Evolutionary conservation across 176 grass and related monocot genomes (phyloP).

Genomic region (Carex pumila): DNA sequence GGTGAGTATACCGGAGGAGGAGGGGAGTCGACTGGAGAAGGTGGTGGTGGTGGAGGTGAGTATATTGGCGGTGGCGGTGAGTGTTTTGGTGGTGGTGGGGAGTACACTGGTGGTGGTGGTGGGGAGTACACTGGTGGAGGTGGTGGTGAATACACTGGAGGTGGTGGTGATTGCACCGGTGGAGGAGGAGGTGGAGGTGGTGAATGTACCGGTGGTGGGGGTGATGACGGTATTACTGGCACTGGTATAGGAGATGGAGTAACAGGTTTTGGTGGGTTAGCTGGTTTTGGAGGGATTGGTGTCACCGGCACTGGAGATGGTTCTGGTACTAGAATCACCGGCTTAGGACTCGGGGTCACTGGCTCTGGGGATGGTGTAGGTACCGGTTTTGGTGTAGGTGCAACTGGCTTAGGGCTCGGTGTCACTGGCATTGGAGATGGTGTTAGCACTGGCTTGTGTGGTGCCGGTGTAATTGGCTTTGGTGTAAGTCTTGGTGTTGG

Average conservation of each 20-base stretch:
- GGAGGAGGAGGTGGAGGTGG: not conserved
- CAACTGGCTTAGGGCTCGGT: not conserved
- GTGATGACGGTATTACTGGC: not conserved
- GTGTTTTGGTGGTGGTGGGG: not conserved
- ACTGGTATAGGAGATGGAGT: not conserved
- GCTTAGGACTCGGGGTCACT: not conserved
- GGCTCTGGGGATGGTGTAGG: not conserved
- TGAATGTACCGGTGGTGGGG: not conserved
- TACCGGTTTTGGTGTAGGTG: not conserved
- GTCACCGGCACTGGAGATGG: not conserved
- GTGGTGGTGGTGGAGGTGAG: not conserved
- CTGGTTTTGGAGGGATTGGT: not conserved
- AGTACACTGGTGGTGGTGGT: not conserved
- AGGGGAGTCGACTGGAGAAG: not conserved
- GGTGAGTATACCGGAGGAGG: not conserved
- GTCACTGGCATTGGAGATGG: not conserved
- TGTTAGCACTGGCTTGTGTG: not conserved
- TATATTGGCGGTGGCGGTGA: not conserved
- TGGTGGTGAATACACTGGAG: not conserved
- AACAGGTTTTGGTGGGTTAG: not conserved
- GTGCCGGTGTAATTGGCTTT: not conserved
- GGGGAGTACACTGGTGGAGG: not conserved
- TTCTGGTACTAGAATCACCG: not conserved
- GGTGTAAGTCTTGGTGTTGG: not conserved
- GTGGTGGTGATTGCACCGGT: not conserved